These are phyloP conservation scores for Apodospora peruviana DNA, from an alignment of 495 filamentous ascomycete genomes.

Conservation along the genomic window DNA sequence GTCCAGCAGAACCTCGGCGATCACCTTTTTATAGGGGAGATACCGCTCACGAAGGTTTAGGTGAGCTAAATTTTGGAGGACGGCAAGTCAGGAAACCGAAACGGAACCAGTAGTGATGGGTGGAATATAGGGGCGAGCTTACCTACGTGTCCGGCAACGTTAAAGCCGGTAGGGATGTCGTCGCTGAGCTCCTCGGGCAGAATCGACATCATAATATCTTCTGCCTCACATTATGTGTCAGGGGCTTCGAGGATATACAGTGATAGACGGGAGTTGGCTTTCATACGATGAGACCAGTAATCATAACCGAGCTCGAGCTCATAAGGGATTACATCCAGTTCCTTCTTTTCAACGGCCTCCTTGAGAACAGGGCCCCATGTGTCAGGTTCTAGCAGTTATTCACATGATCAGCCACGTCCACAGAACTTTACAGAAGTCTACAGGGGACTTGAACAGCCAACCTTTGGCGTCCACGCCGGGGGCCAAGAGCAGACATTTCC, in stretches of 20 bases:
- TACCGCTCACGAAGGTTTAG: conserved; percentile 81
- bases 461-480: conserved; percentile 65
- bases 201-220: conserved; percentile 75
- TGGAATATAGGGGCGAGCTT: conserved; percentile 17
- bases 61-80: conserved; percentile 59
- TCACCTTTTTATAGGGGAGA: conserved; percentile 74
- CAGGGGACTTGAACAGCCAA: conserved; percentile 30
- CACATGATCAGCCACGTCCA: conserved; percentile 2
- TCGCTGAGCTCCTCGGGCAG: conserved; percentile 58
- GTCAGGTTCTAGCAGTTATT: conserved; percentile 55
- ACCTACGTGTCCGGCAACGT: conserved; percentile 82
- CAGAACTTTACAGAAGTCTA: neutral
- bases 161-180: conserved; percentile 83
- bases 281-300: conserved; percentile 76
- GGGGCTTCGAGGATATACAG: neutral
- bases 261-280: conserved; percentile 1
- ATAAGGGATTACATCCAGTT: conserved; percentile 66
- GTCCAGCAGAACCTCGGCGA: conserved; percentile 78
- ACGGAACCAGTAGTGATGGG: neutral
- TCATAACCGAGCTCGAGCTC: conserved; percentile 71
- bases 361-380: conserved; percentile 69
- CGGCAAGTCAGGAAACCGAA: no score
- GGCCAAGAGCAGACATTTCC: conserved; percentile 70
- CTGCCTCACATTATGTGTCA: no score
- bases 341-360: conserved; percentile 59